Evolutionary conservation across 2,329 filamentous ascomycete species (phyloP), one percentile per base, ranked within the genome.

Genomic region (Scorias spongiosa): DNA sequence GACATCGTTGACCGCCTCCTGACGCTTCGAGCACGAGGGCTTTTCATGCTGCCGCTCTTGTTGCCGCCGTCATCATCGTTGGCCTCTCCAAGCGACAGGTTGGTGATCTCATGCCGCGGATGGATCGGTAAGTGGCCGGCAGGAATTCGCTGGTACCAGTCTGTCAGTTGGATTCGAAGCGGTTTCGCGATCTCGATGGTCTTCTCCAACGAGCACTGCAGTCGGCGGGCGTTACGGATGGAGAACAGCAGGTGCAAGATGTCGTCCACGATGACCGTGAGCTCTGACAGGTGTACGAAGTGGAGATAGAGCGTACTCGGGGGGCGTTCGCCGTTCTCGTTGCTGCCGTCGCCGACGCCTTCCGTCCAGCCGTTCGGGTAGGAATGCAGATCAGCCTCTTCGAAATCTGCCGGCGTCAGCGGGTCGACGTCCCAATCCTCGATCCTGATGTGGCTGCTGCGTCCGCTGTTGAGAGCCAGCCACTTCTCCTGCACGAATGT

Each of bases 401-500:
- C 51, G 42, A 74, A 74, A 46, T 74, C 71, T 8, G 60, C 56
- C 39, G 63, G 58, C 14, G 59, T 62, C 7, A 72, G 60, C 2
- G 60, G 54, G 26, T 63, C 61, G 2, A 78, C 67, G 18, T 69
- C 69, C 76, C 76, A 80, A 51, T 77, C 73, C 7, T 64, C 64
- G 2, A 64, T 58, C 5, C 63, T 63, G 18, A 78, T 72, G 42
- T 76, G 69, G 18, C 70, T 72, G 10, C 74, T 74, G 20, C 75
- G 65, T 7, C 76, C 75, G 49, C 75, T 71, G 26, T 74, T 69
- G 32, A 76, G 63, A 2, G 72, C 68, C 2, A 71, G 69, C 75
- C 72, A 79, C 51, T 74, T 76, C 49, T 81, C 78, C 54, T 81
- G 77, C 66, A 79, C 76, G 48, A 72, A 81, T 0, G 80, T 58